phyloP scores from a whole-genome alignment of 176 grass and related monocot species.

The Pontederia paniculata region DNA sequence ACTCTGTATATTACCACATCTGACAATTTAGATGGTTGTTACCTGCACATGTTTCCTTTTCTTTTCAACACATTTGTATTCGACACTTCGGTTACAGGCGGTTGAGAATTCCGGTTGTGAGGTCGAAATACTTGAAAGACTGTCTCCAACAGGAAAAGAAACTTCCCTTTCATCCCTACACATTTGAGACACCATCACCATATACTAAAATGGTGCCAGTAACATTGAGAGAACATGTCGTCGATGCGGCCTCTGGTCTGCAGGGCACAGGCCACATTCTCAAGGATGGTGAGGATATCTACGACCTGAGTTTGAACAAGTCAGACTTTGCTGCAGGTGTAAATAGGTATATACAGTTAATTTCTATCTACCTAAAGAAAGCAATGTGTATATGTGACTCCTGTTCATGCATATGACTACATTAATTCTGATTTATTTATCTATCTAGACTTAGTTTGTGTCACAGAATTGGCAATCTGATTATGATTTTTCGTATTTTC shows the following conservation, averaged over 20 bases:
- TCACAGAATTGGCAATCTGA: neutral
- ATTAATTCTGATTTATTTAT: neutral
- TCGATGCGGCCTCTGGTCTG: slow-evolving; percentile 86
- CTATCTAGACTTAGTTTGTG: too few species aligned
- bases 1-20: too few species aligned
- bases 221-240: slow-evolving; percentile 84
- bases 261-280: slow-evolving; percentile 92
- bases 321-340: slow-evolving; percentile 79
- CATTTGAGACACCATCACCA: slow-evolving; percentile 52
- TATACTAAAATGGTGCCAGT: slow-evolving; percentile 60
- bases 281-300: slow-evolving; percentile 74
- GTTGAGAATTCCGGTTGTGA: slow-evolving; percentile 71
- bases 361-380: too few species aligned
- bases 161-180: slow-evolving; percentile 76
- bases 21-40: neutral
- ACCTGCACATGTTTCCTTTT: slow-evolving; percentile 8
- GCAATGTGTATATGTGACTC: too few species aligned
- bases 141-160: slow-evolving; percentile 58
- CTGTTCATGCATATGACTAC: too few species aligned
- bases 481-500: slow-evolving; percentile 19
- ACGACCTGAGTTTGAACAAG: slow-evolving; percentile 86
- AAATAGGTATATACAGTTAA: too few species aligned
- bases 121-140: slow-evolving; percentile 52
- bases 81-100: slow-evolving; percentile 53
- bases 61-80: neutral